phyloP scores from a whole-genome alignment of 169 alveolate genomes.

The Hammondia hammondi region DNA sequence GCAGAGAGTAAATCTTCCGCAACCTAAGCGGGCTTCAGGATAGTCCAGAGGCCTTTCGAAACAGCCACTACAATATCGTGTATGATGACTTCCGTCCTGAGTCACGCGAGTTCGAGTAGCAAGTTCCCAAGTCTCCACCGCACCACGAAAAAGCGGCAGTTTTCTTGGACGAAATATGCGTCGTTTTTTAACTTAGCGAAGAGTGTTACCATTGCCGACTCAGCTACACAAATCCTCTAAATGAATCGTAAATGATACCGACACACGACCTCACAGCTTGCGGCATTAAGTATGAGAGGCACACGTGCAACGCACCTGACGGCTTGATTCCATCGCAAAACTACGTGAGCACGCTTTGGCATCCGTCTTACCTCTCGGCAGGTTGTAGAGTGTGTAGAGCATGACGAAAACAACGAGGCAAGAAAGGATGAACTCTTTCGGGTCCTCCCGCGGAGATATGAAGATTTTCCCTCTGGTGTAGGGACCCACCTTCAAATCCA shows the following conservation, averaged over 20 bases:
- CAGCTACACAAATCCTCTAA: neutral
- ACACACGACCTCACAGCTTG: too few species aligned
- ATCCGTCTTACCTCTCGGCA: neutral
- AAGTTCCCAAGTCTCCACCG: too few species aligned
- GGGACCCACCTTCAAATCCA: conserved; percentile 64
- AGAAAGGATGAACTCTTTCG: conserved; percentile 40
- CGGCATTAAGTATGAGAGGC: too few species aligned
- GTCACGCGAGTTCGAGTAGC: too few species aligned
- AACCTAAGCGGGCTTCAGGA: too few species aligned
- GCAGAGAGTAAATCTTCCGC: too few species aligned
- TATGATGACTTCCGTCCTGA: too few species aligned
- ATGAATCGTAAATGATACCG: neutral
- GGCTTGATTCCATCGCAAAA: neutral
- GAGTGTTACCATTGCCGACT: neutral
- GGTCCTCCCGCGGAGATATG: conserved; percentile 63
- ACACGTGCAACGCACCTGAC: neutral
- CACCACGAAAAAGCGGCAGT: too few species aligned
- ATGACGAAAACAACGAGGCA: conserved; percentile 10
- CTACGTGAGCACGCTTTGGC: neutral
- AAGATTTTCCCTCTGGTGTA: conserved; percentile 55
- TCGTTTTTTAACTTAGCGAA: too few species aligned
- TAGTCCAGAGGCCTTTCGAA: too few species aligned
- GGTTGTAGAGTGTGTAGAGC: conserved; percentile 41
- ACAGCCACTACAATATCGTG: too few species aligned
- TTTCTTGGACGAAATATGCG: too few species aligned